Conservation (phyloP, 805 yeast genomes). For the Monosporozyma unispora region DNA sequence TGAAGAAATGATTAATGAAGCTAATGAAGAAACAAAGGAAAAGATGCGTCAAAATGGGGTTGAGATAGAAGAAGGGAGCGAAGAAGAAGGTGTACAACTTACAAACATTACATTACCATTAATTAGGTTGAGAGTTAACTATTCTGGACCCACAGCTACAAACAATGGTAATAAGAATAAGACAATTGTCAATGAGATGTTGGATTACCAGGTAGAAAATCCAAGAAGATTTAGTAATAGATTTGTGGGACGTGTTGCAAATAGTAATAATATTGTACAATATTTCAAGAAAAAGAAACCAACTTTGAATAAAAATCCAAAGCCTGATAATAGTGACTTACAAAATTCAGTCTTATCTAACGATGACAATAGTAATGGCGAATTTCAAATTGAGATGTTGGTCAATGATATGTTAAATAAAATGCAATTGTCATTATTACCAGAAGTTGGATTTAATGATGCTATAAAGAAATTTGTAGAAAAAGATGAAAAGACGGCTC, state of each 20-base stretch:
- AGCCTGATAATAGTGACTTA: slow-evolving; percentile 1
- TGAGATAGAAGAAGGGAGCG: slow-evolving; percentile 2
- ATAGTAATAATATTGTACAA: slow-evolving; percentile 75
- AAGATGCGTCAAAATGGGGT: slow-evolving; percentile 12
- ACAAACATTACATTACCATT: slow-evolving; percentile 68
- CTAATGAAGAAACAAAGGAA: slow-evolving; percentile 41
- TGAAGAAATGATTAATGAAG: slow-evolving; percentile 54
- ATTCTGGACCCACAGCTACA: slow-evolving; percentile 43
- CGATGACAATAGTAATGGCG: slow-evolving; percentile 27
- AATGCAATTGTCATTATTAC: slow-evolving; percentile 58
- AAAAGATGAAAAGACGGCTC: slow-evolving; percentile 70
- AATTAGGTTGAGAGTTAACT: slow-evolving; percentile 75
- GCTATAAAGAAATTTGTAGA: slow-evolving; percentile 68
- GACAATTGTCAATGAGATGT: slow-evolving; percentile 2
- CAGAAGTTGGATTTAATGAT: slow-evolving; percentile 63
- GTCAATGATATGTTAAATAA: slow-evolving; percentile 55
- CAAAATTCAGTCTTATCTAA: neutral
- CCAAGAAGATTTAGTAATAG: slow-evolving; percentile 81
- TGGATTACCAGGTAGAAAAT: slow-evolving; percentile 83
- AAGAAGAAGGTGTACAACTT: slow-evolving; percentile 15
- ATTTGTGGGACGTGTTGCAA: slow-evolving; percentile 87
- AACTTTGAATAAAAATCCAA: slow-evolving; percentile 8
- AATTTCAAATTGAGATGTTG: slow-evolving; percentile 49
- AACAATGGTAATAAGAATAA: slow-evolving; percentile 3
- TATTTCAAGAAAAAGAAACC: slow-evolving; percentile 45